Evolutionary conservation across 768 basidiomycete genomes (phyloP), one percentile per base, ranked within the genome.

Genomic region (Naganishia friedmannii): DNA sequence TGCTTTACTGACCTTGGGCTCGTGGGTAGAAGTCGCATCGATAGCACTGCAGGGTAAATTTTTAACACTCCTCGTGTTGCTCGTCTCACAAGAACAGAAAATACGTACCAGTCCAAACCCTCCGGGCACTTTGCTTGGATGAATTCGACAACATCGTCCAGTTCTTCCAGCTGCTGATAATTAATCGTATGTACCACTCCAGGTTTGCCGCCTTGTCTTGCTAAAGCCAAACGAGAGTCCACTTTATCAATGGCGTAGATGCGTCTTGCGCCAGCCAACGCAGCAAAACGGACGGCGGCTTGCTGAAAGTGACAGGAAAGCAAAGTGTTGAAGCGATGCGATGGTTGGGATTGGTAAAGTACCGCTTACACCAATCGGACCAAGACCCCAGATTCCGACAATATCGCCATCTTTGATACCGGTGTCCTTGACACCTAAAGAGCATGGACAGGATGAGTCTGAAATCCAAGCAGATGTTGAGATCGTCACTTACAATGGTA

Each of bases 371-470:
- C 54, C 54, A 67, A 89, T 87, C 0, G 88, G 88, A 56, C 88
- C 88, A 23, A 88, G 82, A 53, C 88, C 87, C 89, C 89, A 90
- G n/a, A 90, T 83, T 19, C 86, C 88, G 66, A 90, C 88, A 21
- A 86, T 82, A 72, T 90, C 88, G 3, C 88, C 90, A 72, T 87
- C 79, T 53, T 87, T 83, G 21, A 91, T 87, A 3, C 87, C 87
- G 0, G 88, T 88, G 76, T 90, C 89, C 23, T 86, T 85, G 23
- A 91, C 87, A 26, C 54, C 54, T 55, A 26, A 21, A 31, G 2
- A 34, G 5, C 6, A 29, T 19, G 17, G 54, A 55, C 7, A 19
- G 29, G 19, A 32, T 19, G 29, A 55, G 42, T 10, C 15, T 13
- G 15, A 8, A 2, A 8, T 42, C 15, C 42, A 42, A 8, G 2